These are phyloP conservation scores for Plasmodium coatneyi DNA, from an alignment of 169 alveolate species.

Conservation along the genomic window DNA sequence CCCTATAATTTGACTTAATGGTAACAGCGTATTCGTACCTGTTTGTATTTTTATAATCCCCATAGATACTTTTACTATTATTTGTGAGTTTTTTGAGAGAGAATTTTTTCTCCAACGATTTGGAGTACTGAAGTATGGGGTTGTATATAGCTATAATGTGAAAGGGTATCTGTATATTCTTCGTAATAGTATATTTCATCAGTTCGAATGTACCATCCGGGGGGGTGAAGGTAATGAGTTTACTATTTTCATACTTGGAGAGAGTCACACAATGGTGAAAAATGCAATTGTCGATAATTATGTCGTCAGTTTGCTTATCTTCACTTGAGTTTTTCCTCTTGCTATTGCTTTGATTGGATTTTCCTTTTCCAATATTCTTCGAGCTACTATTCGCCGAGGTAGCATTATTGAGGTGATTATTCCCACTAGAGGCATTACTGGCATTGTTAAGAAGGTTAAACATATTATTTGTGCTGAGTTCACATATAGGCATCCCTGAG, in stretches of 20 bases:
- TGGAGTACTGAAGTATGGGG: conserved; percentile 47
- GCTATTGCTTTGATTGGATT: neutral
- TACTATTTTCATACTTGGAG: conserved; percentile 52
- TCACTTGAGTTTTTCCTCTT: conserved; percentile 7
- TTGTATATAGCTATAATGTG: conserved; percentile 59
- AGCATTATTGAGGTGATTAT: neutral
- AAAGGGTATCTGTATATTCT: conserved; percentile 71
- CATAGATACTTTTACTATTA: conserved; percentile 16
- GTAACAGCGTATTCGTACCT: conserved; percentile 63
- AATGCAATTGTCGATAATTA: conserved; percentile 48
- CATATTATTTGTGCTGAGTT: conserved; percentile 36
- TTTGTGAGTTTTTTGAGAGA: conserved; percentile 40
- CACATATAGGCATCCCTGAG: conserved; percentile 69
- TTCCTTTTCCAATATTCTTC: neutral
- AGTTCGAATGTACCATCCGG: conserved; percentile 67
- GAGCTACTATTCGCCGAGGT: neutral
- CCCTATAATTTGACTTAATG: conserved; percentile 49
- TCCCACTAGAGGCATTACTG: neutral
- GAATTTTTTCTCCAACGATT: conserved; percentile 30
- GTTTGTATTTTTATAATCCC: conserved; percentile 54
- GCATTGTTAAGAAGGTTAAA: conserved; percentile 30
- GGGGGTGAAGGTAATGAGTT: conserved; percentile 64
- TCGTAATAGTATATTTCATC: conserved; percentile 58
- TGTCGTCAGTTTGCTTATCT: conserved; percentile 28
- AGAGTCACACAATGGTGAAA: conserved; percentile 67